These are phyloP conservation scores for Botryotinia narcissicola DNA, from an alignment of 2,329 filamentous ascomycete genomes.

Conservation along the genomic window DNA sequence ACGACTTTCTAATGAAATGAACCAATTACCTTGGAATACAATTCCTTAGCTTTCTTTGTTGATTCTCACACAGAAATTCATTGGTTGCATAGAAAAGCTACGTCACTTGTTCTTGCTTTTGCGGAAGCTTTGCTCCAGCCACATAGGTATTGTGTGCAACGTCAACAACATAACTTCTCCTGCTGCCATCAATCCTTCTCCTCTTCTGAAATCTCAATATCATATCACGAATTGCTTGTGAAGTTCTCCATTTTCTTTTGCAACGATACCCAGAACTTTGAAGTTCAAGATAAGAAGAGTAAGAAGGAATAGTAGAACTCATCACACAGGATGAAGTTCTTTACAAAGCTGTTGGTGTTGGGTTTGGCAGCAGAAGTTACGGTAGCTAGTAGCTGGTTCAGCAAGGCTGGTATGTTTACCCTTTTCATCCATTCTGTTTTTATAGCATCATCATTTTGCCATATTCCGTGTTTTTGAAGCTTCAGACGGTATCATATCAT, in stretches of 20 bases:
- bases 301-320: slow-evolving; percentile 1
- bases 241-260: background rate
- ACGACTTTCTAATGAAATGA: background rate
- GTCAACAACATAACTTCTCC: slow-evolving; percentile 8
- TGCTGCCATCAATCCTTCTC: background rate
- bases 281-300: background rate
- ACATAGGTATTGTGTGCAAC: slow-evolving; percentile 11
- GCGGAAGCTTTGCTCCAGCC: slow-evolving; percentile 16
- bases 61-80: background rate
- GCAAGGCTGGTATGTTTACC: slow-evolving; percentile 69
- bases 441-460: background rate
- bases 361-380: slow-evolving; percentile 69
- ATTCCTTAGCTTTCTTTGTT: background rate
- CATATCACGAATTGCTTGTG: background rate
- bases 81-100: background rate
- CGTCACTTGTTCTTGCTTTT: background rate
- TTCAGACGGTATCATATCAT: slow-evolving; percentile 3
- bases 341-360: slow-evolving; percentile 66
- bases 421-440: background rate
- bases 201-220: background rate
- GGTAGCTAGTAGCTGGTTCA: slow-evolving; percentile 78
- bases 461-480: slow-evolving; percentile 17
- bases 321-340: slow-evolving; percentile 65
- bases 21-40: background rate
- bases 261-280: background rate